Conservation (phyloP, 2,329 filamentous ascomycete genomes). For the Eurotiales sp. region DNA sequence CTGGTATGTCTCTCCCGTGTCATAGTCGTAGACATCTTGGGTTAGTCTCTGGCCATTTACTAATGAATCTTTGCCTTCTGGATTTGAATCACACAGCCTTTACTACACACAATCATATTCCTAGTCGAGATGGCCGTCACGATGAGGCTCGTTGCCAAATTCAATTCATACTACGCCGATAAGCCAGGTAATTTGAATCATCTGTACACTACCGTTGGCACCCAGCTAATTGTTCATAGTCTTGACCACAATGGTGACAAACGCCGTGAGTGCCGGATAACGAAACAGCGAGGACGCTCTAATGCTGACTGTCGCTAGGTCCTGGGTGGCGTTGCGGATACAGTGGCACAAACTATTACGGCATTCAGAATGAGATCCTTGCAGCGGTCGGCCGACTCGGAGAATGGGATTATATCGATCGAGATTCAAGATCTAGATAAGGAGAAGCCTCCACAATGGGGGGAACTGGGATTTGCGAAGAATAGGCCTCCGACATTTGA, state of each 20-base stretch:
- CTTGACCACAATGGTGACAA: slow-evolving; percentile 98
- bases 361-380: slow-evolving; percentile 63
- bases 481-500: slow-evolving; percentile 78
- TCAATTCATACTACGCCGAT: slow-evolving; percentile 90
- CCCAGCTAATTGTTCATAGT: slow-evolving; percentile 48
- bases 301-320: slow-evolving; percentile 48
- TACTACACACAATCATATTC: slow-evolving; percentile 80
- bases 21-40: too few species aligned
- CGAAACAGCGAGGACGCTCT: background rate
- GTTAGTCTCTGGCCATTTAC: too few species aligned
- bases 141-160: slow-evolving; percentile 76
- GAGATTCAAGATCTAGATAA: slow-evolving; percentile 85
- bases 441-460: slow-evolving; percentile 65
- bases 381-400: slow-evolving; percentile 51
- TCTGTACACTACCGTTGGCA: background rate
- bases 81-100: slow-evolving; percentile 58
- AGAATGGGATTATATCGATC: slow-evolving; percentile 71
- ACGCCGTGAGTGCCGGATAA: slow-evolving; percentile 60
- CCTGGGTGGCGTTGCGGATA: slow-evolving; percentile 92
- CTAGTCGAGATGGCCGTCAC: slow-evolving; percentile 85
- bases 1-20: slow-evolving; percentile 27
- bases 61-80: too few species aligned
- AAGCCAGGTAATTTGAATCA: slow-evolving; percentile 63
- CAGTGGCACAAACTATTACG: slow-evolving; percentile 89
- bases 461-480: slow-evolving; percentile 63